Evolutionary conservation across 176 grass and related monocot species (phyloP), one percentile per base, ranked within the genome.

Genomic region (Zizania latifolia): DNA sequence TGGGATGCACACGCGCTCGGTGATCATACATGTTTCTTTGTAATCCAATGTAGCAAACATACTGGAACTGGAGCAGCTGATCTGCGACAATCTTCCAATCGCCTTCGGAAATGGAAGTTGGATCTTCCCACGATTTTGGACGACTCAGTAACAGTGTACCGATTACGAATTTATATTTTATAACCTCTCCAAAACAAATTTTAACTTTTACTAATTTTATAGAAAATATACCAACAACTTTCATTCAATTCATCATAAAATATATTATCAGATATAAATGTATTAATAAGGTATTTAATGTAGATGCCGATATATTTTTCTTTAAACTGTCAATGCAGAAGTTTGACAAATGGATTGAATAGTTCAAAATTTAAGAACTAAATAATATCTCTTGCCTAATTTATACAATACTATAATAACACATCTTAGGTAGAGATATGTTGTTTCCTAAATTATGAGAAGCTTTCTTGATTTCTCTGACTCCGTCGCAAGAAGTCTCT

Each of bases 391-490:
- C 11, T 16, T 32, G 11, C 1, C 29, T 51, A 53, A 22, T 53
- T 6, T 53, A 53, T 53, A 53, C 48, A 53, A 6, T 53, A 53
- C 8, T 53, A 22, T 22, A 22, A 53, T 53, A n/a, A 8, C 43
- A 45, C 48, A 5, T 53, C n/a, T 53, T 22, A 53, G 46, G 19
- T 53, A 53, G 48, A 53, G 48, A 21, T 53, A 21, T 21, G 53
- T 45, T 59, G 65, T 27, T 46, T 62, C 16, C 56, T 81, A 60
- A 27, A 62, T 40, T 62, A 72, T 16, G 38, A 68, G 53, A 38
- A 60, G 59, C 33, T 83, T 74, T 73, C 33, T 79, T 74, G 26
- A 76, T 56, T 56, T 59, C 50, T 79, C 34, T 74, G 67, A 10
- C 19, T 39, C 64, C 12, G 13, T 53, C 28, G 28, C 33, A 15